Evolutionary conservation across 2,329 filamentous ascomycete genomes (phyloP).

Genomic region (Endothia cerciana): DNA sequence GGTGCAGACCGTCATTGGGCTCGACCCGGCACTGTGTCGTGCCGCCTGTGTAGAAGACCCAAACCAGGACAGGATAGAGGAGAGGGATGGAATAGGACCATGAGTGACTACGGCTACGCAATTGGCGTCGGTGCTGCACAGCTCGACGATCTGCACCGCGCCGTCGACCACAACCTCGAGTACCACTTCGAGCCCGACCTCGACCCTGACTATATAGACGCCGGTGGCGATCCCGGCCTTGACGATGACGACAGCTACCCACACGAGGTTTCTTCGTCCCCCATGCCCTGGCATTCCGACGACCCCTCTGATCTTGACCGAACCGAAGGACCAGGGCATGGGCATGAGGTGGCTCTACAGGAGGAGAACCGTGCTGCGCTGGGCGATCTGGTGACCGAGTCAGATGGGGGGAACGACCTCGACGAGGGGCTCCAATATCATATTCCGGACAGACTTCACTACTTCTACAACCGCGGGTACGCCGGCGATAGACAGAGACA

Average conservation of each 20-base stretch:
- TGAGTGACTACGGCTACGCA: slow-evolving; percentile 8
- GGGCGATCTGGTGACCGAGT: slow-evolving; percentile 10
- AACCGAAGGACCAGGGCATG: background rate
- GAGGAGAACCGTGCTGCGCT: background rate
- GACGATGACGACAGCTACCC: background rate
- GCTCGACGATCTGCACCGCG: slow-evolving; percentile 4
- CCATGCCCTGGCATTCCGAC: background rate
- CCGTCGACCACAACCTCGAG: slow-evolving; percentile 15
- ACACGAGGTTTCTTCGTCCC: background rate
- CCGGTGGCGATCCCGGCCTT: background rate
- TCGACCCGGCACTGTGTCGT: background rate
- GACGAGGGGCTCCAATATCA: background rate
- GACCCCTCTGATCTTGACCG: background rate
- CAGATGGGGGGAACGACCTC: slow-evolving; percentile 8
- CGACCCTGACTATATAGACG: slow-evolving; percentile 11
- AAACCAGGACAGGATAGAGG: background rate
- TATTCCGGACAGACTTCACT: background rate
- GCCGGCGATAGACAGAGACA: background rate
- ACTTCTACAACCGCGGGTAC: background rate
- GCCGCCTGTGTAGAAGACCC: background rate
- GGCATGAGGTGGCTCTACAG: background rate
- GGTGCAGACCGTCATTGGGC: background rate
- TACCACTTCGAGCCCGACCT: slow-evolving; percentile 12
- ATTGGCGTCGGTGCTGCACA: background rate
- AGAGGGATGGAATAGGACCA: background rate